Conservation (phyloP, 2,329 filamentous ascomycete genomes). For the Pezicula radicicola region DNA sequence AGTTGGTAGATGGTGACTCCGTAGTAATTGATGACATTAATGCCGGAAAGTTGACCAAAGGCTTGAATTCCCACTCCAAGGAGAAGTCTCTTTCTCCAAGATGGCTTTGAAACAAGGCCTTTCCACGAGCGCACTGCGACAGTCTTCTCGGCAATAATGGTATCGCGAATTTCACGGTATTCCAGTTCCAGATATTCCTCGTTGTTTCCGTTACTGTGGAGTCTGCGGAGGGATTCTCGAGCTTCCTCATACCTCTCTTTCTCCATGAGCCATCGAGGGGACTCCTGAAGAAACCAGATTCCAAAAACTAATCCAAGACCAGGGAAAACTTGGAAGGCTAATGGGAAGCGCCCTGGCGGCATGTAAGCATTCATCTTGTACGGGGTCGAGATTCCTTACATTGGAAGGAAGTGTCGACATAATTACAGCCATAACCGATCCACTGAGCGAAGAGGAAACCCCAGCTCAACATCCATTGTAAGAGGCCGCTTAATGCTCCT, state of each 20-base stretch:
- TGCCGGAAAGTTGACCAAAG: slow-evolving; percentile 43
- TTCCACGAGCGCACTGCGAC: slow-evolving; percentile 32
- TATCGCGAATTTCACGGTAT: slow-evolving; percentile 45
- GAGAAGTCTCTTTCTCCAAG: slow-evolving; percentile 41
- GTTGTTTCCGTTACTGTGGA: slow-evolving; percentile 47
- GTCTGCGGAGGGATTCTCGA: slow-evolving; percentile 49
- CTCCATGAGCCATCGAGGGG: slow-evolving; percentile 51
- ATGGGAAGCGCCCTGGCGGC: slow-evolving; percentile 53
- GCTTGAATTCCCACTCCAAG: slow-evolving; percentile 44
- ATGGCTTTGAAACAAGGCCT: slow-evolving; percentile 36
- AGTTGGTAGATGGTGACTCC: no score
- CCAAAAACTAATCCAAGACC: slow-evolving; percentile 47
- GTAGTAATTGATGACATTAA: no score
- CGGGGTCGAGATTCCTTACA: no score
- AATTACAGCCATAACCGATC: not conserved
- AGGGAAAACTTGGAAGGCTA: slow-evolving; percentile 50
- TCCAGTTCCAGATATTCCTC: slow-evolving; percentile 44
- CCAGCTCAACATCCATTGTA: not conserved
- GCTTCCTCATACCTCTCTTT: slow-evolving; percentile 53
- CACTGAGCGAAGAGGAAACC: slow-evolving; percentile 9
- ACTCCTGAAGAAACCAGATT: slow-evolving; percentile 48
- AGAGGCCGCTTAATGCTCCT: no score
- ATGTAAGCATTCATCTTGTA: no score
- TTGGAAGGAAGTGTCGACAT: not conserved
- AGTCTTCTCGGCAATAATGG: slow-evolving; percentile 52